A percentile compares a stretch with the other conserved stretches of the same genome.
Evolutionary conservation across 2,329 filamentous ascomycete species (phyloP).

Genomic region (Aureobasidium sp.): DNA sequence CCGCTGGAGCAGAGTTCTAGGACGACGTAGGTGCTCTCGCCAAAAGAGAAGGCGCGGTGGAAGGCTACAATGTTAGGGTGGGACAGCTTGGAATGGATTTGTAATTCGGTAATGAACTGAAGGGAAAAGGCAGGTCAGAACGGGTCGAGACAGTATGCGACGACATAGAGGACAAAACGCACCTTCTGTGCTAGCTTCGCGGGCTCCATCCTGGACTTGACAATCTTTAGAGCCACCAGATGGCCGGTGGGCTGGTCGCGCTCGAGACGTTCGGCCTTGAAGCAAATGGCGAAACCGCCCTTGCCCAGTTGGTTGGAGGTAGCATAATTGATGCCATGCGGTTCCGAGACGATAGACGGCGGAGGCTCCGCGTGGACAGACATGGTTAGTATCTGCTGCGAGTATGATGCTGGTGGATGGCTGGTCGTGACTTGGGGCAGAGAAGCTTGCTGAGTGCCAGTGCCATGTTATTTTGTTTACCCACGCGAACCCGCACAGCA

Average conservation of each 20-base stretch:
- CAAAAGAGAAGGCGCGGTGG: slow-evolving; percentile 83
- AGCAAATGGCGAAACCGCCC: slow-evolving; percentile 76
- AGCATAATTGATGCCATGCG: slow-evolving; percentile 64
- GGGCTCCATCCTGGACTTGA: slow-evolving; percentile 70
- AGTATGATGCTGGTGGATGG: slow-evolving; percentile 9
- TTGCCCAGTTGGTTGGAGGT: slow-evolving; percentile 69
- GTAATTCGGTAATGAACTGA: slow-evolving; percentile 71
- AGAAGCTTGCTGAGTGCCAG: neutral
- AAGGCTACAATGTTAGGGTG: slow-evolving; percentile 96
- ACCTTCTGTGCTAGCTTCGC: slow-evolving; percentile 80
- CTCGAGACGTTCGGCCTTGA: slow-evolving; percentile 58
- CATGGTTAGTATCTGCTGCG: slow-evolving; percentile 17
- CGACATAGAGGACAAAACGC: neutral
- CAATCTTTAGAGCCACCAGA: slow-evolving; percentile 70
- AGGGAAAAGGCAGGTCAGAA: slow-evolving; percentile 14
- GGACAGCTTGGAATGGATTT: slow-evolving; percentile 96
- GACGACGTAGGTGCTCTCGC: slow-evolving; percentile 84
- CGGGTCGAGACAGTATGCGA: neutral
- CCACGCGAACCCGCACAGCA: slow-evolving; percentile 2
- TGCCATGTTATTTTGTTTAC: slow-evolving; percentile 9
- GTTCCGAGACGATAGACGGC: slow-evolving; percentile 55
- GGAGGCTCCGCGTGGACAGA: slow-evolving; percentile 45
- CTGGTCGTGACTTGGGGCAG: neutral
- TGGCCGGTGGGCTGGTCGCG: slow-evolving; percentile 50
- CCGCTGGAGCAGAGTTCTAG: slow-evolving; percentile 92